Conservation (phyloP, 208 protist species). For the Porcisia deanei region DNA sequence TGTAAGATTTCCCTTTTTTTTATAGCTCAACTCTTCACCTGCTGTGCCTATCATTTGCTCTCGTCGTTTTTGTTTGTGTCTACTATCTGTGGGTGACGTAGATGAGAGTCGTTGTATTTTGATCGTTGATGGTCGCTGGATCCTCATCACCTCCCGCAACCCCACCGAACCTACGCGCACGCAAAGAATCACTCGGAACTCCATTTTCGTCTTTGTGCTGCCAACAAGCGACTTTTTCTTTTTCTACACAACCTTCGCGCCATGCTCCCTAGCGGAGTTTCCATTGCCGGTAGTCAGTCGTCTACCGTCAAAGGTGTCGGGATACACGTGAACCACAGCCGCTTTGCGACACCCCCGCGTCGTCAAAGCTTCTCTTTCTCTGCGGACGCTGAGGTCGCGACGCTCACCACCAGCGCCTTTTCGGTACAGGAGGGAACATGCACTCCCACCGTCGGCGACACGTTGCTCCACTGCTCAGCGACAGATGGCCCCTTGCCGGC, state of each 20-base stretch:
- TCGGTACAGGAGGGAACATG: not conserved
- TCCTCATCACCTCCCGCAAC: no score
- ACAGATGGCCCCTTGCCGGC: not conserved
- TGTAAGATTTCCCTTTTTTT: no score
- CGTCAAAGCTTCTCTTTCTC: not conserved
- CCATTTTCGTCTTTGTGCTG: not conserved
- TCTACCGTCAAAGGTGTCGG: not conserved
- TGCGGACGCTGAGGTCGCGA: constrained; percentile 15
- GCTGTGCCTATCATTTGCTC: not conserved
- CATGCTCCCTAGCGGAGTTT: not conserved
- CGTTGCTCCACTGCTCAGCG: not conserved
- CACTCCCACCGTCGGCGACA: not conserved
- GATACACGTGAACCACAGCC: not conserved
- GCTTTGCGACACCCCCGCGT: constrained; percentile 19
- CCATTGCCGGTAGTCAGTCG: not conserved
- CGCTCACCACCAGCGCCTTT: constrained; percentile 12
- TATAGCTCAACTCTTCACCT: not conserved
- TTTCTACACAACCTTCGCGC: not conserved
- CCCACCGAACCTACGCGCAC: no score
- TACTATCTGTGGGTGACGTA: not conserved
- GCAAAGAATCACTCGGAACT: no score
- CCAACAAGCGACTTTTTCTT: not conserved
- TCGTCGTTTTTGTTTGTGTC: not conserved
- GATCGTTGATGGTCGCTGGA: not conserved
- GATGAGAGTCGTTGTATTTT: not conserved